Base-by-base conservation (phyloP, 495 filamentous ascomycete species). In the Aspergillus sclerotiicarbonarius region DNA sequence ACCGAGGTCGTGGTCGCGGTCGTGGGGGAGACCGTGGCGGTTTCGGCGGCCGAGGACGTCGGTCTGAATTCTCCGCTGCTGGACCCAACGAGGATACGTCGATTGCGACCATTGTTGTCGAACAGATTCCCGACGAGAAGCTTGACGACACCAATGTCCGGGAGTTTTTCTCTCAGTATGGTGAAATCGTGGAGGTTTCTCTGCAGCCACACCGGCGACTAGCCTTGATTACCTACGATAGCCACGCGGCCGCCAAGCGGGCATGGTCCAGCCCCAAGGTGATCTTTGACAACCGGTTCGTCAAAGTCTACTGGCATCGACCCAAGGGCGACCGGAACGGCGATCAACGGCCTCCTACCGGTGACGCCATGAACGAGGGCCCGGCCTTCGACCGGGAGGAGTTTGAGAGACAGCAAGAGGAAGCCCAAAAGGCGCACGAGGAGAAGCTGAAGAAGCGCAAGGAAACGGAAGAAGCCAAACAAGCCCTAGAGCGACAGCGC, bases 221-320 rank as follows among this genome's bases (percentile, higher is more conserved):
- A 10, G 93, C 94, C 9, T 76, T 93, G 44, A 83, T 98, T 62
- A 94, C 90, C 59, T 98, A 83, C 51, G 84, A 85, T 37, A 81
- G 78, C 51, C 90, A 88, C 77, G 80, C 78, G 12, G 76, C 86
- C 43, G 94, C 94, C 15, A 86, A 88, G 60, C 81, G 84, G 16
- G 94, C 94, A 2, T 97, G 91, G 74, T 85, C 87, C 15, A 96
- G 91, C 41, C 94, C 94, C 0, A 96, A 95, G 67, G 90, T 90
- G 48, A 91, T 98, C 50, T 98, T 98, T 64, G 91, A 96, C 60
- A 98, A 98, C 61, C 82, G 94, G 18, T 98, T 98, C 64, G 94
- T 98, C 45, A 98, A 96, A 68, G 91, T 98, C 6, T 98, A 92
- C 65, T 98, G 94, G 94, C 82, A 90, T 69, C 93, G 89, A 61